phyloP scores from a whole-genome alignment of 2,329 filamentous ascomycete genomes.

The Pestalotiopsis sp. region DNA sequence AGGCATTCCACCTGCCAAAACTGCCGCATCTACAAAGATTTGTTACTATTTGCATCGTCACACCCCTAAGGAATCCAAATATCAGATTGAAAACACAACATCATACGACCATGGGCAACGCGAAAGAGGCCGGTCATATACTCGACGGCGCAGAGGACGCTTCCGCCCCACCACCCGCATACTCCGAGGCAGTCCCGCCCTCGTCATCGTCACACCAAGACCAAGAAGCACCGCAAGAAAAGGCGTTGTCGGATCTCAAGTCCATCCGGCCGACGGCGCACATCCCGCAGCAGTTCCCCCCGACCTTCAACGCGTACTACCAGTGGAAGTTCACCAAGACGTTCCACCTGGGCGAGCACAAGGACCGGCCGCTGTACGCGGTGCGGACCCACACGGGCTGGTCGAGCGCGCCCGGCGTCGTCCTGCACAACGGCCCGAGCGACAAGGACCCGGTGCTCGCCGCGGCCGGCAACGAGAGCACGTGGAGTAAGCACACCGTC shows the following conservation, averaged over 20 bases:
- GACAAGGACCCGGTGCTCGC: slow-evolving; percentile 19
- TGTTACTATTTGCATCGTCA: background rate
- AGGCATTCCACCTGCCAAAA: background rate
- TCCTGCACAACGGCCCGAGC: slow-evolving; percentile 19
- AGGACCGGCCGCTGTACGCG: slow-evolving; percentile 20
- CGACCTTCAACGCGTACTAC: slow-evolving; percentile 7
- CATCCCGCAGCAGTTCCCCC: slow-evolving; percentile 2
- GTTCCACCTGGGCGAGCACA: slow-evolving; percentile 22
- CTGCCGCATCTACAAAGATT: background rate
- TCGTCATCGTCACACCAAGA: background rate
- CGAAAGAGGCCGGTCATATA: background rate
- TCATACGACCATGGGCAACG: background rate
- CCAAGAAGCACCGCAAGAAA: background rate
- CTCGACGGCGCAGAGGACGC: background rate
- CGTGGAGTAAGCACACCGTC: background rate
- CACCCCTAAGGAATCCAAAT: background rate
- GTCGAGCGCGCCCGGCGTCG: slow-evolving; percentile 17
- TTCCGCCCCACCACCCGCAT: slow-evolving; percentile 3
- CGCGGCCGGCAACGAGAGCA: slow-evolving; percentile 1
- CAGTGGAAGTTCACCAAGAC: slow-evolving; percentile 11
- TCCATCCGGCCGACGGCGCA: background rate
- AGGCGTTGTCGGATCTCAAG: background rate
- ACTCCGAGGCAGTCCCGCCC: background rate
- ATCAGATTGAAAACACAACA: background rate
- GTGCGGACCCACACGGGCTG: slow-evolving; percentile 18